Percentiles rank a stretch among this genome's conserved stretches.
phyloP scores from a whole-genome alignment of 2,329 filamentous ascomycete genomes.

The Xylaria sp. region DNA sequence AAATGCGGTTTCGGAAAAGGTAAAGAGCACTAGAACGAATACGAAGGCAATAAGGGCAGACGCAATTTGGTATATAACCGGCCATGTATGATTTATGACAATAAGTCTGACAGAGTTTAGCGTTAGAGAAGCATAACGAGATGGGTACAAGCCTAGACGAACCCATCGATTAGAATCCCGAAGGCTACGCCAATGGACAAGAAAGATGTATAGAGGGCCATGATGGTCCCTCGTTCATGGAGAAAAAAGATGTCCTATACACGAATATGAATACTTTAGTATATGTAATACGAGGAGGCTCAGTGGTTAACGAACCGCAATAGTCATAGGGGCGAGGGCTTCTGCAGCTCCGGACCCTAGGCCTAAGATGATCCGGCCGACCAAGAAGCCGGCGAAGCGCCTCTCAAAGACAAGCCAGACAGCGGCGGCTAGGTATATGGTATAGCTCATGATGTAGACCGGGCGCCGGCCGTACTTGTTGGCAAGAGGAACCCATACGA shows the following conservation, averaged over 20 bases:
- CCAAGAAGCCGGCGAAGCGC: slow-evolving; percentile 56
- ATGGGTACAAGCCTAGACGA: slow-evolving; percentile 23
- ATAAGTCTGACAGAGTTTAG: slow-evolving; percentile 53
- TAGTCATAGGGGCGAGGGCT: slow-evolving; percentile 52
- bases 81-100: slow-evolving; percentile 60
- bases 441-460: slow-evolving; percentile 57
- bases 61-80: slow-evolving; percentile 63
- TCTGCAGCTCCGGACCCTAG: slow-evolving; percentile 65
- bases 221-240: slow-evolving; percentile 64
- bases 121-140: slow-evolving; percentile 9
- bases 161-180: slow-evolving; percentile 58
- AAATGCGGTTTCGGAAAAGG: slow-evolving; percentile 67
- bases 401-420: slow-evolving; percentile 58
- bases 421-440: slow-evolving; percentile 55
- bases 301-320: slow-evolving; percentile 36
- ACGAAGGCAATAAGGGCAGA: slow-evolving; percentile 61
- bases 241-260: slow-evolving; percentile 65
- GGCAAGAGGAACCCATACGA: slow-evolving; percentile 59
- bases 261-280: background rate
- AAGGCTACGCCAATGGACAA: slow-evolving; percentile 56
- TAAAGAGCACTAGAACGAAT: slow-evolving; percentile 61
- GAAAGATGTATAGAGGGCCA: slow-evolving; percentile 59
- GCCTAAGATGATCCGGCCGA: slow-evolving; percentile 63
- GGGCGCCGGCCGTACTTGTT: slow-evolving; percentile 59
- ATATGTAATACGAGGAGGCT: background rate